These are phyloP conservation scores for Ceratobasidium sp. DNA, from an alignment of 1,284 basidiomycete species.

Conservation along the genomic window DNA sequence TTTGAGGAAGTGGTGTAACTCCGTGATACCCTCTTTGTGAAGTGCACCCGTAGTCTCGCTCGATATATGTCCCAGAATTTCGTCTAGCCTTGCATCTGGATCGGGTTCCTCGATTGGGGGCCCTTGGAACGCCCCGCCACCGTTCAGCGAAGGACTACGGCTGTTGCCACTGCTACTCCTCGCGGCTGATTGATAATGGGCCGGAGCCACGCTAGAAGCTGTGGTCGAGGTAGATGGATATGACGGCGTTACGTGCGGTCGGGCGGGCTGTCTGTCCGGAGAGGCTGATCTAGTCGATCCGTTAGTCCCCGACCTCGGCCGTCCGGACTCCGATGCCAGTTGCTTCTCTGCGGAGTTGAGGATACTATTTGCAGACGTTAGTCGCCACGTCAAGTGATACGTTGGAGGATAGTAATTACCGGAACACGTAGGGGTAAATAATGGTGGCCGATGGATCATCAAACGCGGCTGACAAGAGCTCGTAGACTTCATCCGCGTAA, in stretches of 20 bases:
- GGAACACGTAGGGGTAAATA: conserved; percentile 82
- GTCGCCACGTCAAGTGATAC: not conserved
- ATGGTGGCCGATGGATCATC: conserved; percentile 83
- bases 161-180: conserved; percentile 17
- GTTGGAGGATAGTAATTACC: conserved; percentile 48
- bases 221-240: conserved; percentile 34
- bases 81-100: conserved; percentile 75
- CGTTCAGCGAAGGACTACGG: conserved; percentile 32
- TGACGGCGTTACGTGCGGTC: conserved; percentile 60
- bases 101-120: conserved; percentile 67
- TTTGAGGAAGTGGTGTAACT: conserved; percentile 92
- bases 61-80: conserved; percentile 88
- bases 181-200: conserved; percentile 12
- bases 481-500: conserved; percentile 79
- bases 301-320: conserved; percentile 33
- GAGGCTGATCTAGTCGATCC: conserved; percentile 56
- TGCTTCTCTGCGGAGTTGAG: conserved; percentile 61
- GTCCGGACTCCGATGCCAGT: conserved; percentile 37
- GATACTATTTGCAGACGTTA: conserved; percentile 51
- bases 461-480: conserved; percentile 74
- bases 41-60: conserved; percentile 82
- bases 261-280: conserved; percentile 64
- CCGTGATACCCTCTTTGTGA: conserved; percentile 91
- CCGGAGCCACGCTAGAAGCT: not conserved
- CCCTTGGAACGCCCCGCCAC: conserved; percentile 53